A percentile compares a stretch with the other conserved stretches of the same genome.
These are phyloP conservation scores for Pelargonium nanum DNA, from an alignment of 345 rosid species.

Conservation along the genomic window DNA sequence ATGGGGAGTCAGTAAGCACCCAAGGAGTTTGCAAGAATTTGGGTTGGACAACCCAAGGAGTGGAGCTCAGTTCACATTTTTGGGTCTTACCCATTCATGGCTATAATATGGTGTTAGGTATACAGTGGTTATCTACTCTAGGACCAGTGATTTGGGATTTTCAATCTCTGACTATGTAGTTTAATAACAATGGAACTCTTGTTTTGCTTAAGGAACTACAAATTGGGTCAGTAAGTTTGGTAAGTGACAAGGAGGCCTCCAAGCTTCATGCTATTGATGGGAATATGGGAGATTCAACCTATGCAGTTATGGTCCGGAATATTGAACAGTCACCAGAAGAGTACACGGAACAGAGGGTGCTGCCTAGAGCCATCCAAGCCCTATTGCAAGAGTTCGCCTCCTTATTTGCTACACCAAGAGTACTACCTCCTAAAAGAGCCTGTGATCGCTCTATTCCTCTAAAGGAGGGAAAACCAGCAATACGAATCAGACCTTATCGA, in stretches of 20 bases:
- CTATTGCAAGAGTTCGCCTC: too few species aligned
- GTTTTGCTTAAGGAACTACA: too few species aligned
- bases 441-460: neutral
- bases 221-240: too few species aligned
- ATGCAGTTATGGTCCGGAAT: too few species aligned
- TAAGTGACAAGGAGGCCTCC: too few species aligned
- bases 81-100: neutral
- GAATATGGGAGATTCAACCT: too few species aligned
- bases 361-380: too few species aligned
- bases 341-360: too few species aligned
- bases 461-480: neutral
- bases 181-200: neutral
- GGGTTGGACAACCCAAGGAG: neutral
- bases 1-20: neutral
- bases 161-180: neutral
- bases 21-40: neutral
- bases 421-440: neutral
- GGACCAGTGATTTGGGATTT: neutral
- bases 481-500: neutral
- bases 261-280: too few species aligned
- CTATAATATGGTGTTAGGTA: conserved; percentile 1
- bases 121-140: neutral
- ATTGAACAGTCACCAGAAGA: too few species aligned
- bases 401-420: neutral
- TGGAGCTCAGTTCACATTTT: neutral